A percentile compares a stretch with the other conserved stretches of the same genome.
Evolutionary conservation across 2,329 filamentous ascomycete genomes (phyloP).

Genomic region (Pseudogymnoascus verrucosus): DNA sequence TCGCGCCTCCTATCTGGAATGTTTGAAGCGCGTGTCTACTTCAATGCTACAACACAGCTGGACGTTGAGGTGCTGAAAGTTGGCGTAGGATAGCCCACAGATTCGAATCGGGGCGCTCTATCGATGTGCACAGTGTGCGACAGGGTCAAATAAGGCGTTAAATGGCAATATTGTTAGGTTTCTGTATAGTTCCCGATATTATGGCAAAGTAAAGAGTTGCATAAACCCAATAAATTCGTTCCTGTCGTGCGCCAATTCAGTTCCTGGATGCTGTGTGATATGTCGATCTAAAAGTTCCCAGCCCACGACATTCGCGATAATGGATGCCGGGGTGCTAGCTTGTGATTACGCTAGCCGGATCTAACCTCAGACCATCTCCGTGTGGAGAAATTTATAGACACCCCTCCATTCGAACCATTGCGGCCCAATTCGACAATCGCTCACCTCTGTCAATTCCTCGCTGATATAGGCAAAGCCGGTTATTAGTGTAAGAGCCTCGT

Average conservation of each 20-base stretch:
- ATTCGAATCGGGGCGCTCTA: background rate
- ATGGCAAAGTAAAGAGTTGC: background rate
- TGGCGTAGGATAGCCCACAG: background rate
- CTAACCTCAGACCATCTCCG: background rate
- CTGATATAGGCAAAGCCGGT: background rate
- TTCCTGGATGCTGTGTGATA: conserved; percentile 1
- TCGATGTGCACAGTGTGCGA: background rate
- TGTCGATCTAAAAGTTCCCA: conserved; percentile 8
- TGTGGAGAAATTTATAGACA: conserved; percentile 5
- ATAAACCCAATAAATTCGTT: background rate
- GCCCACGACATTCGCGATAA: conserved; percentile 8
- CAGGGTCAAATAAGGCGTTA: background rate
- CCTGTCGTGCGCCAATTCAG: conserved; percentile 6
- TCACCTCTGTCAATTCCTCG: background rate
- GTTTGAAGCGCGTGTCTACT: background rate
- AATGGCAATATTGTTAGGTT: background rate
- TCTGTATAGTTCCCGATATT: background rate
- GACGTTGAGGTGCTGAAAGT: background rate
- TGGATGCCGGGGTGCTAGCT: conserved; percentile 1
- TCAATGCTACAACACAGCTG: background rate
- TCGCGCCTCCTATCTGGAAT: conserved; percentile 13
- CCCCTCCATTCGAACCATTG: background rate
- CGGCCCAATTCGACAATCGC: background rate
- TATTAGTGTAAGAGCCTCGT: background rate
- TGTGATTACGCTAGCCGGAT: conserved; percentile 3